phyloP scores from a whole-genome alignment of 495 filamentous ascomycete species.

The Penicillium subrubescens region DNA sequence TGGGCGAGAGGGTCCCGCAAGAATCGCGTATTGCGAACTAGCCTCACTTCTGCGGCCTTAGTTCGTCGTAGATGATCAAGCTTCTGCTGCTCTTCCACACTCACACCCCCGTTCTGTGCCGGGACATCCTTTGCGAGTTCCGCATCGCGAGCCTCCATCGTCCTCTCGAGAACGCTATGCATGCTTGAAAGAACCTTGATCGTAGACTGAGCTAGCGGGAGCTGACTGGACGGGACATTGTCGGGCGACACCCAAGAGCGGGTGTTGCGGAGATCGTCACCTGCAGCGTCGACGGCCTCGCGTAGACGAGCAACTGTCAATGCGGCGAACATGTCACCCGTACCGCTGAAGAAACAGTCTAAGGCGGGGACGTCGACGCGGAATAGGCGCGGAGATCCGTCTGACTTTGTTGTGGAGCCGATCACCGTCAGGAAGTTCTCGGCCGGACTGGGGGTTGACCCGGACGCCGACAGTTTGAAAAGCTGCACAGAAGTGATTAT shows the following conservation, averaged over 20 bases:
- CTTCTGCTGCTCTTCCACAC: conserved; percentile 58
- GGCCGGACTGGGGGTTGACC: conserved; percentile 40
- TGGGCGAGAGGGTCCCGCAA: conserved; percentile 60
- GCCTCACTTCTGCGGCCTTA: conserved; percentile 77
- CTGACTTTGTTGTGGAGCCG: conserved; percentile 69
- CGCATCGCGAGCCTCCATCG: conserved; percentile 65
- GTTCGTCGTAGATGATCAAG: conserved; percentile 65
- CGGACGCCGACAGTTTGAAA: conserved; percentile 37
- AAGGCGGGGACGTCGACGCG: conserved; percentile 81
- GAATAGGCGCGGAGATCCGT: conserved; percentile 72
- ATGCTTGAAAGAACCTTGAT: conserved; percentile 92
- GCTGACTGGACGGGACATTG: conserved; percentile 62
- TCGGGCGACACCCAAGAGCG: conserved; percentile 72
- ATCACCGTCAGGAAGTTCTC: conserved; percentile 67
- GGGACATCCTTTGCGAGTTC: conserved; percentile 40
- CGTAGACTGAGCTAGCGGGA: conserved; percentile 79
- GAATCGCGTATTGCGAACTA: conserved; percentile 70
- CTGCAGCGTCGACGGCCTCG: conserved; percentile 64
- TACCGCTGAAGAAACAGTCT: conserved; percentile 91
- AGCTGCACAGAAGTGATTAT: conserved; percentile 85
- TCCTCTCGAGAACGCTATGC: conserved; percentile 81
- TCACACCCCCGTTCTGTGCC: conserved; percentile 23
- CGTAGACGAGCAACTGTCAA: conserved; percentile 86
- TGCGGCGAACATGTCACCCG: conserved; percentile 97
- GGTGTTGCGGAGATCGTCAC: conserved; percentile 42